Evolutionary conservation across 495 filamentous ascomycete species (phyloP).

Genomic region (Lophium mytilinum): DNA sequence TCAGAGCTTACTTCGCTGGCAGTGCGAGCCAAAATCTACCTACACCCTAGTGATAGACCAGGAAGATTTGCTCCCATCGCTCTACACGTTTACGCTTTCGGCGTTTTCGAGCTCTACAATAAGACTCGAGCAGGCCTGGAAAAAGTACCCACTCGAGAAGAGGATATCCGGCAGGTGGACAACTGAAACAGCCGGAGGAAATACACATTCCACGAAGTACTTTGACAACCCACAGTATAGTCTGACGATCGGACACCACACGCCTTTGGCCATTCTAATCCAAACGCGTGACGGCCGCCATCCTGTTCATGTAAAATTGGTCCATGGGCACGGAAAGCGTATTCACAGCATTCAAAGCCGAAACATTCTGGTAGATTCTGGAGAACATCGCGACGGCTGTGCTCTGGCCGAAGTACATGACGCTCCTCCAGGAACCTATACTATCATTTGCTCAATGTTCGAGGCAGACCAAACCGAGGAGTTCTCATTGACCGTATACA

Average conservation of each 20-base stretch:
- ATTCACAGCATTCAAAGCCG: slow-evolving; percentile 57
- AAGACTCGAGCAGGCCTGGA: slow-evolving; percentile 48
- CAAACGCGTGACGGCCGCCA: slow-evolving; percentile 50
- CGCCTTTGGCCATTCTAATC: slow-evolving; percentile 61
- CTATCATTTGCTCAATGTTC: slow-evolving; percentile 81
- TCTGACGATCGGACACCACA: slow-evolving; percentile 47
- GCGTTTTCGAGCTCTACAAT: slow-evolving; percentile 60
- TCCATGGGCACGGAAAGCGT: slow-evolving; percentile 65
- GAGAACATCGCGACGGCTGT: slow-evolving; percentile 75
- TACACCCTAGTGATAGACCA: slow-evolving; percentile 78
- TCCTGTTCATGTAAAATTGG: slow-evolving; percentile 74
- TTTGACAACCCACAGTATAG: slow-evolving; percentile 78
- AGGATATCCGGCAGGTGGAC: slow-evolving; percentile 62
- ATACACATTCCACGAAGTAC: slow-evolving; percentile 65
- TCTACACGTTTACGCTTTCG: slow-evolving; percentile 76
- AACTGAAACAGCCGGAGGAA: slow-evolving; percentile 71
- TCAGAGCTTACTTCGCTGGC: slow-evolving; percentile 75
- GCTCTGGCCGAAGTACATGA: slow-evolving; percentile 53
- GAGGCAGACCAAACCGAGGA: slow-evolving; percentile 63
- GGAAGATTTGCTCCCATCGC: slow-evolving; percentile 59
- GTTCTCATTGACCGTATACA: slow-evolving; percentile 67
- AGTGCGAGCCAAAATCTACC: slow-evolving; percentile 46
- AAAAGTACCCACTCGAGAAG: slow-evolving; percentile 47
- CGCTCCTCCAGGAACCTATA: slow-evolving; percentile 66
- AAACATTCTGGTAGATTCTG: slow-evolving; percentile 71